Evolutionary conservation across 768 basidiomycete species (phyloP).

Genomic region (Podaxis carcinomalis): DNA sequence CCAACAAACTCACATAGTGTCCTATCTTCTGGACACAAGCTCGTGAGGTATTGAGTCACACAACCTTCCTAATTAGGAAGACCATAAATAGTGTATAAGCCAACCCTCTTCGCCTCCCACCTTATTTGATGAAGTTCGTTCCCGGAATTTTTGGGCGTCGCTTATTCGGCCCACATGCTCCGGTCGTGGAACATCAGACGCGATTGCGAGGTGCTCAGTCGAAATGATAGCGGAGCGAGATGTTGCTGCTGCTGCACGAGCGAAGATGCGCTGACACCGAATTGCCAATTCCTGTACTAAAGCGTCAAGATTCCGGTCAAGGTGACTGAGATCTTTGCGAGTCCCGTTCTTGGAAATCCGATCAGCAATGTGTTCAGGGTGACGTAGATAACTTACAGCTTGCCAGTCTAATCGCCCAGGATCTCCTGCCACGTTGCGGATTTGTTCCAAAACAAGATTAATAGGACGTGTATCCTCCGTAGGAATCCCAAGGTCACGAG

Average conservation of each 20-base stretch:
- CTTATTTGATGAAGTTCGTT: constrained; percentile 53
- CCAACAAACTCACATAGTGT: constrained; percentile 19
- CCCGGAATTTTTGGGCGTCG: constrained; percentile 29
- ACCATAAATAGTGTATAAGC: not conserved
- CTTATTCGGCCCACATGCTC: constrained; percentile 1
- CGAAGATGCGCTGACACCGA: constrained; percentile 60
- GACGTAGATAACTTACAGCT: constrained; percentile 38
- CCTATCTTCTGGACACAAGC: constrained; percentile 34
- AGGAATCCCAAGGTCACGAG: constrained; percentile 45
- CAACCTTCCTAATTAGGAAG: constrained; percentile 32
- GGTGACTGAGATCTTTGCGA: constrained; percentile 47
- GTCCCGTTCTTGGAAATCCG: constrained; percentile 33
- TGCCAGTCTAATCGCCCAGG: constrained; percentile 45
- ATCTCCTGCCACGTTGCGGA: constrained; percentile 44
- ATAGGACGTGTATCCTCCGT: constrained; percentile 29
- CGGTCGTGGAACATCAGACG: not conserved
- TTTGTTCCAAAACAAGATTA: constrained; percentile 39
- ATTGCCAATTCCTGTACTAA: constrained; percentile 58
- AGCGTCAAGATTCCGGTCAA: constrained; percentile 67
- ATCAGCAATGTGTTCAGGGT: constrained; percentile 25
- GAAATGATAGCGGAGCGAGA: constrained; percentile 49
- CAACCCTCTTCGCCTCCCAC: constrained; percentile 28
- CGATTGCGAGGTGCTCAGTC: constrained; percentile 6
- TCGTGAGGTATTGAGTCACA: constrained; percentile 49
- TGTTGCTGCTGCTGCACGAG: constrained; percentile 56